These are phyloP conservation scores for Globisporangium spinosum DNA, from an alignment of 352 stramenopile genomes.

Conservation along the genomic window DNA sequence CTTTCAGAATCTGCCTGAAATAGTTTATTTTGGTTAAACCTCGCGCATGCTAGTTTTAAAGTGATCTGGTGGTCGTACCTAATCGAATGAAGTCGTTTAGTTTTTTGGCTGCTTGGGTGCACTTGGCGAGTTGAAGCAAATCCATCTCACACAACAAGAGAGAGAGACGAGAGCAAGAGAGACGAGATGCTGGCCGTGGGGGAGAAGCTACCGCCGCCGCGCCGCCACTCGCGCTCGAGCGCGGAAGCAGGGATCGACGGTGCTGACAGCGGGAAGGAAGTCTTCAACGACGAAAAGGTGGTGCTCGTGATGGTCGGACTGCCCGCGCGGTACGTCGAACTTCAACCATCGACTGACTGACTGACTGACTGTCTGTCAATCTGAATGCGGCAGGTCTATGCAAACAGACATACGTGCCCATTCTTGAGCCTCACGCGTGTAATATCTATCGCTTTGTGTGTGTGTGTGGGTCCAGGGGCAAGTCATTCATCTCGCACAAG, in stretches of 20 bases:
- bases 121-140: neutral
- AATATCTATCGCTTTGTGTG: neutral
- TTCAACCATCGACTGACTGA: constrained; percentile 1
- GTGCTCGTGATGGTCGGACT: constrained; percentile 91
- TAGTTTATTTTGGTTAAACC: too few relatives aligned
- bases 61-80: neutral
- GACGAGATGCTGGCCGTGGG: neutral
- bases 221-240: constrained; percentile 1
- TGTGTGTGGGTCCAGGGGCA: constrained; percentile 40
- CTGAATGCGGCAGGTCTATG: neutral
- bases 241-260: too few relatives aligned
- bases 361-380: neutral
- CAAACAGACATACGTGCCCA: neutral
- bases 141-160: neutral
- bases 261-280: constrained; percentile 23
- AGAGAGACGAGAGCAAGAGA: too few relatives aligned
- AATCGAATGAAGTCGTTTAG: neutral
- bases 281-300: constrained; percentile 80
- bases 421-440: neutral
- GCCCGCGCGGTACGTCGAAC: constrained; percentile 47
- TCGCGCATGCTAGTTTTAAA: too few relatives aligned
- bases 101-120: constrained; percentile 1
- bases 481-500: constrained; percentile 91
- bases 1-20: too few relatives aligned
- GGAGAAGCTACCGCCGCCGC: neutral